Base-by-base conservation (phyloP, 192 early-diverging fungal species). In the Backusella morwellensis region DNA sequence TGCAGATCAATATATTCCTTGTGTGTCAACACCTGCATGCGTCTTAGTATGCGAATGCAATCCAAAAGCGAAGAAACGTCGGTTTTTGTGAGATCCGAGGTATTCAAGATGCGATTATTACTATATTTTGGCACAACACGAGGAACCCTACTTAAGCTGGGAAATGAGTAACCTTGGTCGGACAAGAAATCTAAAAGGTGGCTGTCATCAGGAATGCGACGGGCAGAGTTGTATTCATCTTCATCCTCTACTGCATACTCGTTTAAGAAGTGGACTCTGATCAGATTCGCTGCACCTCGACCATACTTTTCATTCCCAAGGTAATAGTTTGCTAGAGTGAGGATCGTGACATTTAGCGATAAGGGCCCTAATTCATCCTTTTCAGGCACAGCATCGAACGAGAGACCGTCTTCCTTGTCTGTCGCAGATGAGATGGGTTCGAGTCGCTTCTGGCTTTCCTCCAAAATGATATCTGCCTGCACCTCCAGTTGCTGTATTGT, bases 151-250 rank as follows among this genome's bases (percentile, higher is more conserved):
- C 84, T 88, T 21, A 89, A 68, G 41, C 81, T 79, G 8, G 89
- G 89, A 82, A 90, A 89, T n/a, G 82, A 86, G 54, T 89, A 89
- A 26, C 89, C 89, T 78, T 90, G 88, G 50, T 89, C 89, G n/a
- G 85, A 81, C 26, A 86, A 70, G 32, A 85, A 86, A 38, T 88
- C 87, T 9, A 80, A 47, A 23, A 80, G 59, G 50, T 83, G 83
- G 23, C 84, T 87, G 42, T 85, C 82, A 17, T 85, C 83, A 5
- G 84, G 80, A n/a, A 81, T 78, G 11, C 80, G 67, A 19, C 72
- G 66, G 5, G 86, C 81, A 19, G 81, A 77, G 26, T 83, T 74
- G 56, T 86, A 81, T 32, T 86, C 84, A 67, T 88, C 83, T 68
- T 88, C 84, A 41, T 88, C 84, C 50, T 79, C 80, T 8, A 86